Percentiles rank a stretch among this genome's conserved stretches.
These are phyloP conservation scores for Globisporangium heterothallicum DNA, from an alignment of 352 stramenopile genomes.

Conservation along the genomic window DNA sequence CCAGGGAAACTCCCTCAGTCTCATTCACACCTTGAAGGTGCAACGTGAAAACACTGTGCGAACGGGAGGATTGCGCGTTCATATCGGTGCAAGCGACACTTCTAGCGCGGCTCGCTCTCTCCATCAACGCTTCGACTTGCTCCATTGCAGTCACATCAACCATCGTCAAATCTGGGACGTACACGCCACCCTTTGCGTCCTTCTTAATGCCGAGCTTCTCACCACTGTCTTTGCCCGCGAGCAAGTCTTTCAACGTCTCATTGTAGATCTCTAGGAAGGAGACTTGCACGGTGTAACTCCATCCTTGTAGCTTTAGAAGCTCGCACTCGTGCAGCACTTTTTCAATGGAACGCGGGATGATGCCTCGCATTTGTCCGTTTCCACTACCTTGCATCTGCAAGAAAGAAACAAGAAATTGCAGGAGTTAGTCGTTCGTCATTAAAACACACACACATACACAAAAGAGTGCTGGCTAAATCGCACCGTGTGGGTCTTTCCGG, in stretches of 20 bases:
- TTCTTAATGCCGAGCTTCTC: constrained; percentile 69
- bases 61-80: constrained; percentile 80
- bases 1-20: constrained; percentile 50
- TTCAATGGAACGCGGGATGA: constrained; percentile 96
- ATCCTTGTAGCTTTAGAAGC: constrained; percentile 71
- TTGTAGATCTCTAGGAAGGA: constrained; percentile 99
- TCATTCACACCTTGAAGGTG: constrained; percentile 82
- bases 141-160: constrained; percentile 45
- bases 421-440: too few relatives aligned
- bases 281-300: constrained; percentile 94
- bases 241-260: constrained; percentile 96
- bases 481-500: constrained; percentile 92
- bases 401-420: constrained; percentile 9
- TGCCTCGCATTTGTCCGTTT: constrained; percentile 93
- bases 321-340: constrained; percentile 88
- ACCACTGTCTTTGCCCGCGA: constrained; percentile 60
- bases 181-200: constrained; percentile 54
- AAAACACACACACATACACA: too few relatives aligned
- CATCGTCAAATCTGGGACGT: constrained; percentile 56
- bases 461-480: constrained; percentile 1
- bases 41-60: constrained; percentile 79
- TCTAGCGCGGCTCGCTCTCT: constrained; percentile 52
- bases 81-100: constrained; percentile 93
- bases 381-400: constrained; percentile 96
- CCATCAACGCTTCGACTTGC: constrained; percentile 77